These are phyloP conservation scores for Tolypocladium paradoxum DNA, from an alignment of 2,329 filamentous ascomycete genomes.

Conservation along the genomic window DNA sequence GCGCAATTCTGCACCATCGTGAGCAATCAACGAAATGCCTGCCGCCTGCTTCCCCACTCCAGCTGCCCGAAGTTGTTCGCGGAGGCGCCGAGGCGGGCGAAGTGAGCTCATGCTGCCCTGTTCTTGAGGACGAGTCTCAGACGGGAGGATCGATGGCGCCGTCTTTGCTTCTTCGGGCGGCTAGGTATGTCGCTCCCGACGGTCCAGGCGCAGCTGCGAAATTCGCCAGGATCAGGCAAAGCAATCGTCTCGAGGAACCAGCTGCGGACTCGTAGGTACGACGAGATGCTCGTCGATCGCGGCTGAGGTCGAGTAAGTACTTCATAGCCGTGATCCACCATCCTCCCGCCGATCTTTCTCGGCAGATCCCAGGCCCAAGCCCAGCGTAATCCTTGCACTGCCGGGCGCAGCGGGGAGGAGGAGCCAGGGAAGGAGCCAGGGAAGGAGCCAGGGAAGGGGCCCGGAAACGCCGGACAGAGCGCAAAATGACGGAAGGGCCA, in stretches of 20 bases:
- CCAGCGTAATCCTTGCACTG: neutral
- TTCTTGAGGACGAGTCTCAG: neutral
- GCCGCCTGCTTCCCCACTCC: neutral
- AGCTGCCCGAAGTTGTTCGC: neutral
- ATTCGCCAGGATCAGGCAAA: neutral
- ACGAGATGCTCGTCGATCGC: neutral
- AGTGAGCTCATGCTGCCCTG: neutral
- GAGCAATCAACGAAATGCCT: neutral
- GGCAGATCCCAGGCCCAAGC: neutral
- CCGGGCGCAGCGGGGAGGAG: neutral
- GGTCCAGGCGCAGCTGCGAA: too few relatives aligned
- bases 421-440: neutral
- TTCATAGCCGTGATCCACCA: neutral
- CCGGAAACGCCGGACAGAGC: neutral
- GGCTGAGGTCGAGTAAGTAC: neutral
- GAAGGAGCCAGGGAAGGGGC: neutral
- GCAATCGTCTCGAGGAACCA: neutral
- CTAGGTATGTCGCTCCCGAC: neutral
- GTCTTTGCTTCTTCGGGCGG: neutral
- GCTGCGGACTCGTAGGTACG: too few relatives aligned
- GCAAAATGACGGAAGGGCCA: neutral
- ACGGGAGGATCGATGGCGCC: neutral
- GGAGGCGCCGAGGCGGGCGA: neutral
- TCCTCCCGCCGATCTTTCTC: neutral
- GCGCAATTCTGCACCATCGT: neutral